phyloP scores from a whole-genome alignment of 768 basidiomycete species.

The Xerocomellus intermedius region DNA sequence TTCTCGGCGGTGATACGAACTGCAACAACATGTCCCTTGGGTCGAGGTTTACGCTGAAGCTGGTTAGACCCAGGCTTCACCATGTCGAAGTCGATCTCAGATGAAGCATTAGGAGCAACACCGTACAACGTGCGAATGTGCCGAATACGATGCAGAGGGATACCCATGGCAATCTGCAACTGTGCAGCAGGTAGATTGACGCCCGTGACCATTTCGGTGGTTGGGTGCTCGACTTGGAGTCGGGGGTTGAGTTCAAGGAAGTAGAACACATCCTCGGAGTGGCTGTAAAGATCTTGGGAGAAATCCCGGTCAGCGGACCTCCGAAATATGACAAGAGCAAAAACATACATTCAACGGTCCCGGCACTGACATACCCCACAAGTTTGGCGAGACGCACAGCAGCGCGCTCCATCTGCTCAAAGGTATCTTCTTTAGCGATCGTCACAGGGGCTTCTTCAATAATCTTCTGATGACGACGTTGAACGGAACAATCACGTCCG shows the following conservation, averaged over 20 bases:
- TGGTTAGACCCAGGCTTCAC: constrained; percentile 81
- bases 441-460: constrained; percentile 99
- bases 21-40: constrained; percentile 98
- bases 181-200: constrained; percentile 98
- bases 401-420: constrained; percentile 97
- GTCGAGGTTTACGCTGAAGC: constrained; percentile 90
- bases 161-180: constrained; percentile 96
- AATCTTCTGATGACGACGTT: constrained; percentile 99
- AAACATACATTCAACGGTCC: constrained; percentile 88
- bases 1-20: constrained; percentile 99
- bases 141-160: constrained; percentile 91
- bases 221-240: constrained; percentile 99
- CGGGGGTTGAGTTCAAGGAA: constrained; percentile 99
- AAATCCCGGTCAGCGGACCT: constrained; percentile 2
- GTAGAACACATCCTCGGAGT: constrained; percentile 89
- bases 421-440: constrained; percentile 87
- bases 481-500: constrained; percentile 98
- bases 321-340: background rate
- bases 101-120: constrained; percentile 82
- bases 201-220: constrained; percentile 99
- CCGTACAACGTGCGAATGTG: constrained; percentile 97
- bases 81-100: constrained; percentile 97
- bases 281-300: constrained; percentile 84
- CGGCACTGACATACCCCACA: constrained; percentile 98
- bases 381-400: constrained; percentile 99